phyloP scores from a whole-genome alignment of 2,329 filamentous ascomycete species.

The Alternaria sp. region DNA sequence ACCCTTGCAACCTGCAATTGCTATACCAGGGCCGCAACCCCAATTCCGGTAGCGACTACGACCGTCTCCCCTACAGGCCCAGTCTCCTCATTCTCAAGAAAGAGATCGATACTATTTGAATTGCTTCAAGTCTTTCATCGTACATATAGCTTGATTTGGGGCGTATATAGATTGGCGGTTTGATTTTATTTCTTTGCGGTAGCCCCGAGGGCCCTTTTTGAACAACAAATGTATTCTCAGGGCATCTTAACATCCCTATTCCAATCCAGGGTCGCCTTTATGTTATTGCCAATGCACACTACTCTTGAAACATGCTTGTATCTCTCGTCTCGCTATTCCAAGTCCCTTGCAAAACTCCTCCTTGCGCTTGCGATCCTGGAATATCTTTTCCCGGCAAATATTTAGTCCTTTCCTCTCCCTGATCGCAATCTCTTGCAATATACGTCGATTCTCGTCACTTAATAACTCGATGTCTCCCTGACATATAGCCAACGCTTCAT shows the following conservation, averaged over 20 bases:
- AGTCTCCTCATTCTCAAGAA: slow-evolving; percentile 43
- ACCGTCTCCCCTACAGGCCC: slow-evolving; percentile 62
- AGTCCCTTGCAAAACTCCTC: slow-evolving; percentile 7
- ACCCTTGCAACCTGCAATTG: slow-evolving; percentile 70
- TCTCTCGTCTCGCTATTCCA: background rate
- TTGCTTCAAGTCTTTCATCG: slow-evolving; percentile 9
- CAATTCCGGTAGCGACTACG: slow-evolving; percentile 58
- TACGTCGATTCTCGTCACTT: background rate
- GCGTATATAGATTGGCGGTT: slow-evolving; percentile 14
- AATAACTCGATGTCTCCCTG: background rate
- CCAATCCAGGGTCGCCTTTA: background rate
- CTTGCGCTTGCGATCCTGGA: background rate
- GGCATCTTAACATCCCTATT: slow-evolving; percentile 6
- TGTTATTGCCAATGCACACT: background rate
- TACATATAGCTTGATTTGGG: slow-evolving; percentile 15
- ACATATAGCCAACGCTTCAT: slow-evolving; percentile 19
- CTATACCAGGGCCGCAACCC: slow-evolving; percentile 68
- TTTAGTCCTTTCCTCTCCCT: slow-evolving; percentile 24
- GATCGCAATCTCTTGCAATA: slow-evolving; percentile 19
- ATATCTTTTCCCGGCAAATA: slow-evolving; percentile 20
- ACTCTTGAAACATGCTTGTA: slow-evolving; percentile 11
- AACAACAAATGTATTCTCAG: background rate
- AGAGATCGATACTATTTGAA: background rate
- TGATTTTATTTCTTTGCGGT: slow-evolving; percentile 4
- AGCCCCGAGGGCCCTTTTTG: background rate